Evolutionary conservation across 495 filamentous ascomycete genomes (phyloP), one percentile per base, ranked within the genome.

Genomic region (Trichoderma erinaceum): DNA sequence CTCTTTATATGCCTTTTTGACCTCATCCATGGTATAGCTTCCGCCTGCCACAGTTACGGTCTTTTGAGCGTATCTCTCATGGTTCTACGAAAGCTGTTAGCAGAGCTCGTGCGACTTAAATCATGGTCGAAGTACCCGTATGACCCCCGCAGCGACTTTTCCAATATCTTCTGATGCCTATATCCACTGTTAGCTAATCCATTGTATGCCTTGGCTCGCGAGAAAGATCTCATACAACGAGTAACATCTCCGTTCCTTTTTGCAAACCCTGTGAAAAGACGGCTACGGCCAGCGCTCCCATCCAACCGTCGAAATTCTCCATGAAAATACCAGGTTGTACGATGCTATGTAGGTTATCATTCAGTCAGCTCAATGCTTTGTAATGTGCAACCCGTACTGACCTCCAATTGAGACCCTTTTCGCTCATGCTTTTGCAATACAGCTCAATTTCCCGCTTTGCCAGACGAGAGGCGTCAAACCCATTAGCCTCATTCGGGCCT

Each of bases 281-380:
- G 4, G 68, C 50, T 0, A 71, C 70, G 3, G 70, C 69, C 18
- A 78, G 67, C 4, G 68, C 63, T 1, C 76, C 76, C 23, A 77
- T 48, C 1, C 70, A 64, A 1, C 72, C 75, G 12, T 75, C 73
- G 27, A 78, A 73, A 65, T 80, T 80, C 68, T 82, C 79, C 73
- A 78, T 76, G 69, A 82, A 82, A 63, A 78, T 75, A 1, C 76
- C 75, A 5, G 80, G 80, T 41, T 78, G 71, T 15, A 82, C 64
- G 32, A 80, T 73, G 3, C 76, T 81, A 50, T 41, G 66, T 13
- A 63, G n/a, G n/a, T n/a, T n/a, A 15, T 43, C 41, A 43, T 41
- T 48, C 66, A 58, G 61, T 68, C 41, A 25, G 44, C 41, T 13
- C 27, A 32, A 38, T 72, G 64, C 70, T 71, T 71, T 70, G 52